phyloP scores from a whole-genome alignment of 169 alveolate genomes.

The Perkinsus olseni region DNA sequence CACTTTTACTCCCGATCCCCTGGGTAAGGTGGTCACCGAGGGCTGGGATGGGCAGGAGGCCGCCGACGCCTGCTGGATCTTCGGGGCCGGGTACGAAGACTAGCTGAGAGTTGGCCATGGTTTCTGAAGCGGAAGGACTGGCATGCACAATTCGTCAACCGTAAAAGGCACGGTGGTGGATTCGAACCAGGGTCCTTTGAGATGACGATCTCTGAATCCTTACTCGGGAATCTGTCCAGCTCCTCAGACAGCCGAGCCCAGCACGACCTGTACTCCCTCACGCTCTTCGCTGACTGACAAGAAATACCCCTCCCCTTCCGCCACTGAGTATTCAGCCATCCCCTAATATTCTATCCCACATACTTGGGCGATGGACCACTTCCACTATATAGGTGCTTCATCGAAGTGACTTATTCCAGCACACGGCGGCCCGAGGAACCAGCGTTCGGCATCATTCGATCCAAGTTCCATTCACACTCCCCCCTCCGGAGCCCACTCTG shows the following conservation, averaged over 20 bases:
- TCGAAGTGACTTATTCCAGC: too few relatives aligned
- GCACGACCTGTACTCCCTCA: not conserved
- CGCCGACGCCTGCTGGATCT: not conserved
- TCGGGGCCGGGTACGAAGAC: not conserved
- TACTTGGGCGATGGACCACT: too few relatives aligned
- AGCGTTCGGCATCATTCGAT: too few relatives aligned
- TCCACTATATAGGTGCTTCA: too few relatives aligned
- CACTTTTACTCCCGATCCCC: not conserved
- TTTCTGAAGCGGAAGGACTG: not conserved
- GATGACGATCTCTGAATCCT: not conserved
- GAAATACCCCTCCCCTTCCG: not conserved
- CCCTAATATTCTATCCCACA: too few relatives aligned
- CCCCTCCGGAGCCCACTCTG: too few relatives aligned
- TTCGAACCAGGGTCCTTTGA: not conserved
- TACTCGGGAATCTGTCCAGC: not conserved
- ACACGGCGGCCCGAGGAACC: too few relatives aligned
- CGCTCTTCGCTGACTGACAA: not conserved
- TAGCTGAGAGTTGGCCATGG: not conserved
- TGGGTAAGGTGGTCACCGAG: not conserved
- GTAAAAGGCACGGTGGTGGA: too few relatives aligned
- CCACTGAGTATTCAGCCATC: too few relatives aligned
- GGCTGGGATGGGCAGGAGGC: not conserved
- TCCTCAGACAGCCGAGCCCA: not conserved
- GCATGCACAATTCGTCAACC: too few relatives aligned
- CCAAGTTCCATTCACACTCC: too few relatives aligned